Percentiles rank a stretch among this genome's conserved stretches.
Evolutionary conservation across 108 stramenopile species (phyloP).

Genomic region (Aurantiochytrium sp.): DNA sequence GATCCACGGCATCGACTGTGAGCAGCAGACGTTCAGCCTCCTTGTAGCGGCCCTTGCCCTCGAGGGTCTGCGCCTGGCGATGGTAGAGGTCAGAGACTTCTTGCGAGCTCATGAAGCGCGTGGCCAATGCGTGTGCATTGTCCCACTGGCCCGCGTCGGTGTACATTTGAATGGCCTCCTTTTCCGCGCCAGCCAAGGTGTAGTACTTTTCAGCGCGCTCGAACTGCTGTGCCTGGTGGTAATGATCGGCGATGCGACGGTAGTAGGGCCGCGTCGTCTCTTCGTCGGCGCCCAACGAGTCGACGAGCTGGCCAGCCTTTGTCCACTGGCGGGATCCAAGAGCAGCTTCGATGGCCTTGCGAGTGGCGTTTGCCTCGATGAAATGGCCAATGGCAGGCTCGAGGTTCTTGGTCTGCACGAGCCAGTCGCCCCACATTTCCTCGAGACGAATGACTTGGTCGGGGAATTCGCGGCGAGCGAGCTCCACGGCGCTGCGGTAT

Average conservation of each 20-base stretch:
- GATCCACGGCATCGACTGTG: conserved; percentile 40
- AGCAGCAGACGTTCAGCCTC: conserved; percentile 55
- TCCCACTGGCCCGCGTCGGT: conserved; percentile 49
- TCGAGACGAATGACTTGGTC: conserved; percentile 48
- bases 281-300: conserved; percentile 21
- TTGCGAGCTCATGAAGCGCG: conserved; percentile 35
- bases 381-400: conserved; percentile 63
- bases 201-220: conserved; percentile 48
- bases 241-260: conserved; percentile 42
- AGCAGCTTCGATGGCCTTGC: conserved; percentile 55
- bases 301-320: conserved; percentile 44
- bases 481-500: conserved; percentile 49
- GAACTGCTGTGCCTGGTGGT: conserved; percentile 30
- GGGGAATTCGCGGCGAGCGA: conserved; percentile 54
- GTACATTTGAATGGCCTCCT: conserved; percentile 58
- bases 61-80: conserved; percentile 42
- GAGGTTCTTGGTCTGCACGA: conserved; percentile 42
- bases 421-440: conserved; percentile 57
- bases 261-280: conserved; percentile 44
- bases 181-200: conserved; percentile 29
- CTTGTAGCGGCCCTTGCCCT: conserved; percentile 28
- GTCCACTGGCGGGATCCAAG: conserved; percentile 48
- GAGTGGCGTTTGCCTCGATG: conserved; percentile 51
- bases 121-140: conserved; percentile 47
- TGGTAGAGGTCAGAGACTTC: conserved; percentile 53